Conservation (phyloP, 2,329 filamentous ascomycete species). For the Pseudocercospora musae region DNA sequence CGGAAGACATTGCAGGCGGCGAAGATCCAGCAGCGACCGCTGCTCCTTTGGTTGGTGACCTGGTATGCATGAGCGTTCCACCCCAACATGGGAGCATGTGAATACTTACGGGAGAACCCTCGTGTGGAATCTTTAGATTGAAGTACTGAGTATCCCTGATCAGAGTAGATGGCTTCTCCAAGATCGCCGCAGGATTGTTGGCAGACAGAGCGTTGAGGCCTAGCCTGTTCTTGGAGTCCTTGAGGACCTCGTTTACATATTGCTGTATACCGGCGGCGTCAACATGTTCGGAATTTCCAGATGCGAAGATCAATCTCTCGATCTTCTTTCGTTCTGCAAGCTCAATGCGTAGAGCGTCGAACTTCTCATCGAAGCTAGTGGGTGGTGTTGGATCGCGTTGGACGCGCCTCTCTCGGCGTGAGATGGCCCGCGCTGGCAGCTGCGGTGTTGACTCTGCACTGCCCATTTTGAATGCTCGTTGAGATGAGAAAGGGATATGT, state of each 20-base stretch:
- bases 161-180: constrained; percentile 61
- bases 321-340: constrained; percentile 15
- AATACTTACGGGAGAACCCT: constrained; percentile 60
- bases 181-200: constrained; percentile 62
- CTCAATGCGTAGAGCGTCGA: constrained; percentile 33
- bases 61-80: background rate
- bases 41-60: constrained; percentile 78
- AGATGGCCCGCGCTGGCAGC: constrained; percentile 6
- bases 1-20: constrained; percentile 89
- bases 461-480: constrained; percentile 20
- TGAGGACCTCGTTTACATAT: constrained; percentile 33
- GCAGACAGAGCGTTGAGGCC: constrained; percentile 70
- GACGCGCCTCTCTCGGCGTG: constrained; percentile 18
- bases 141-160: constrained; percentile 74
- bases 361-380: constrained; percentile 34
- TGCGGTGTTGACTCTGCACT: constrained; percentile 25
- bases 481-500: background rate
- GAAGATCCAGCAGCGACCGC: constrained; percentile 88
- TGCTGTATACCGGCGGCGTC: constrained; percentile 30
- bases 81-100: background rate
- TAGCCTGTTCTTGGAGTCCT: constrained; percentile 58
- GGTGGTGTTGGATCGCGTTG: constrained; percentile 16
- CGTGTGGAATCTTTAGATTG: constrained; percentile 77
- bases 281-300: constrained; percentile 28
- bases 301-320: constrained; percentile 20